Percentiles rank a stretch among this genome's conserved stretches.
phyloP scores from a whole-genome alignment of 148 eudicot species.

The Persicaria tinctoria region DNA sequence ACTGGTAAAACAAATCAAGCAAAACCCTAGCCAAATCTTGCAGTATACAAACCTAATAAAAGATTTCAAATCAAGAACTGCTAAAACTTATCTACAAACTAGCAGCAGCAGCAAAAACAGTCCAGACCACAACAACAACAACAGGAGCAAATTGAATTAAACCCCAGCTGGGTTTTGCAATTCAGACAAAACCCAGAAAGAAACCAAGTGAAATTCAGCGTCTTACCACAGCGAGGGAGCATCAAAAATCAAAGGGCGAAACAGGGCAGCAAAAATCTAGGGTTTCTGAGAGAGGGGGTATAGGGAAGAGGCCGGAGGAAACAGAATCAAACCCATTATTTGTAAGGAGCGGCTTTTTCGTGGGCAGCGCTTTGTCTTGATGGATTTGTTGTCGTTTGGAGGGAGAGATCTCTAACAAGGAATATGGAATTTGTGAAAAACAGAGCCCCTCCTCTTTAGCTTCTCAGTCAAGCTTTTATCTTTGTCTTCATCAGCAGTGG shows the following conservation, averaged over 20 bases:
- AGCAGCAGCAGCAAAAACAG: background rate
- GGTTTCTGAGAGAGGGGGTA: background rate
- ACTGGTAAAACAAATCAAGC: background rate
- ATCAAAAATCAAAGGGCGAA: background rate
- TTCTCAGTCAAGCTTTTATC: constrained; percentile 5
- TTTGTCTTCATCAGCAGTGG: constrained; percentile 13
- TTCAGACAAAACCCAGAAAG: background rate
- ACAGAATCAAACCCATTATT: constrained; percentile 3
- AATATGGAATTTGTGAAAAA: constrained; percentile 14
- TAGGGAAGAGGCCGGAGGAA: background rate
- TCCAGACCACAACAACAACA: background rate
- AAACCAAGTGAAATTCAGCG: background rate
- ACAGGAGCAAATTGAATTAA: background rate
- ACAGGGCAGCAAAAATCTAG: background rate
- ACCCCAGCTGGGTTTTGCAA: background rate
- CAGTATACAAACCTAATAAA: background rate
- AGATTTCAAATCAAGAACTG: background rate
- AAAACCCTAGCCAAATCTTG: background rate
- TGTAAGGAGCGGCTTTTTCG: background rate
- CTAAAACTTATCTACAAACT: background rate
- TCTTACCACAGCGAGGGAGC: background rate
- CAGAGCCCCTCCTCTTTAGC: background rate
- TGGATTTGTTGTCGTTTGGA: constrained; percentile 13
- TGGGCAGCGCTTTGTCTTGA: constrained; percentile 6
- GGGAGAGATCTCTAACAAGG: constrained; percentile 4